Conservation (phyloP, 331 rosid species). For the Malus hybrid region DNA sequence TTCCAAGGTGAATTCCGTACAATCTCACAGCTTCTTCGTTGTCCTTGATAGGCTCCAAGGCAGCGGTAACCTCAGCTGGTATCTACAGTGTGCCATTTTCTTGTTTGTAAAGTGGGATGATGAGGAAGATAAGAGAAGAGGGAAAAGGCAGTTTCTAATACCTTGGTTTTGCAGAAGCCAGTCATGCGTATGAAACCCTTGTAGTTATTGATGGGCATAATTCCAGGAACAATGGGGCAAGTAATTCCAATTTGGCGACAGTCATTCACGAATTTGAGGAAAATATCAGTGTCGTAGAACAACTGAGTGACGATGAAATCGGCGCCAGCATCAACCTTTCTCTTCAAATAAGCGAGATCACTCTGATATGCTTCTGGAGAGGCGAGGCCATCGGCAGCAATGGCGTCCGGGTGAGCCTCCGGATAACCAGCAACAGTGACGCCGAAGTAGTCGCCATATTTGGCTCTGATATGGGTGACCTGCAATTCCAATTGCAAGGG, state of each 20-base stretch:
- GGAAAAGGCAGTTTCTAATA: not conserved
- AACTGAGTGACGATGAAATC: constrained; percentile 86
- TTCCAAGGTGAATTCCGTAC: constrained; percentile 92
- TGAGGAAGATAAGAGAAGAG: not conserved
- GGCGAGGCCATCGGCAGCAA: constrained; percentile 72
- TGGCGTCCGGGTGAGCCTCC: constrained; percentile 94
- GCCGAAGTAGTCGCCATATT: constrained; percentile 89
- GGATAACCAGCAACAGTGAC: constrained; percentile 97
- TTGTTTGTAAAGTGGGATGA: not conserved
- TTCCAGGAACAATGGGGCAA: constrained; percentile 96
- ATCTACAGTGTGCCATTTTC: constrained; percentile 41
- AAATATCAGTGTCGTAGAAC: constrained; percentile 80
- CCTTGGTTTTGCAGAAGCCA: constrained; percentile 97
- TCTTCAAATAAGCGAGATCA: constrained; percentile 82
- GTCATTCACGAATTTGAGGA: constrained; percentile 91
- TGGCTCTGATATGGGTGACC: constrained; percentile 78
- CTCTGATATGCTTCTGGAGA: constrained; percentile 60
- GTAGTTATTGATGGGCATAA: constrained; percentile 96
- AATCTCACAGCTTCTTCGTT: constrained; percentile 97
- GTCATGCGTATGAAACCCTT: constrained; percentile 95
- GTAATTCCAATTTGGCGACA: constrained; percentile 96
- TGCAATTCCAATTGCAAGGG: not conserved
- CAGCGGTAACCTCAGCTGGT: constrained; percentile 79
- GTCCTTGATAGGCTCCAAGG: constrained; percentile 94
- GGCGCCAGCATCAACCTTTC: constrained; percentile 96